Evolutionary conservation across 352 stramenopile species (phyloP), one percentile per base, ranked within the genome.

Genomic region (Elongisporangium senticosum): DNA sequence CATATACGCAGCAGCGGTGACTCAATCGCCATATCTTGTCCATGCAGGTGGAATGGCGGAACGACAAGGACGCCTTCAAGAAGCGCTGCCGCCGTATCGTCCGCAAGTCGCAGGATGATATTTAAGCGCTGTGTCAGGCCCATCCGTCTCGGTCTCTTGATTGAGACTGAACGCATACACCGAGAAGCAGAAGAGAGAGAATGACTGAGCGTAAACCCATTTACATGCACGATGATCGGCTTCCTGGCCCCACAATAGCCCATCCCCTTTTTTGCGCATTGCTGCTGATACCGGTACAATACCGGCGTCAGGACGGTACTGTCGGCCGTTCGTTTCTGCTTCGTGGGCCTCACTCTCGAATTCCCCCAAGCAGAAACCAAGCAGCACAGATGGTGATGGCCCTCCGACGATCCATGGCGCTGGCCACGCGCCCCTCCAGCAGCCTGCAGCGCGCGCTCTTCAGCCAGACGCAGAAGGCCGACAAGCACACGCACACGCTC

Each of bases 21-120:
- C 19, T 47, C 20, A 55, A 23, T 56, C 13, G 6, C 14, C 49
- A 13, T 63, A 14, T 43, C 3, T 28, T 50, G 22, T 17, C n/a
- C n/a, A n/a, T 53, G 61, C 54, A 95, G 87, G 85, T 96, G 49
- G 87, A 97, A 59, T 97, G 85, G 83, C 67, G 94, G 68, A 97
- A 84, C 68, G 88, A 98, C 71, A 93, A 90, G 66, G 84, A 96
- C 23, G 87, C 64, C 15, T 98, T 98, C 77, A 98, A 98, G 75
- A 97, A 97, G 71, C 75, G 83, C 62, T 95, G 91, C 63, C 82
- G 89, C 61, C 85, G 87, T 53, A 85, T 96, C 56, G 88, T 97
- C 33, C 90, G 90, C 59, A 95, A 96, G 74, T 97, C 87, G 8
- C 90, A 97, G 66, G 90, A 97, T 69, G 88, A 97, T 72, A 87